Evolutionary conservation across 2,329 filamentous ascomycete genomes (phyloP).

Genomic region (Pseudogymnoascus sp.): DNA sequence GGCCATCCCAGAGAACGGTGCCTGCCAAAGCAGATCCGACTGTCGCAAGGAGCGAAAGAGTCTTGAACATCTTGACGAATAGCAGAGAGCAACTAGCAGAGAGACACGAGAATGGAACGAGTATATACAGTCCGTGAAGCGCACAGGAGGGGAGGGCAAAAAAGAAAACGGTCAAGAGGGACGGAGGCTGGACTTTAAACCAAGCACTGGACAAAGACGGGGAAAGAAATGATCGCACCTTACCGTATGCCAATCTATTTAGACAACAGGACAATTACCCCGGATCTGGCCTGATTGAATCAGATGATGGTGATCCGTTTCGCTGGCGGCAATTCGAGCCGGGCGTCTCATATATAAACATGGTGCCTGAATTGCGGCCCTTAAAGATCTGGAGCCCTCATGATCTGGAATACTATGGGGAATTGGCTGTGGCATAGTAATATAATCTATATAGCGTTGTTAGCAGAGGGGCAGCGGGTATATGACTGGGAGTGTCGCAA

Average conservation of each 20-base stretch:
- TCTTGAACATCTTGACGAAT: not conserved
- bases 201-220: not conserved
- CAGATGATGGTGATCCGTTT: conserved; percentile 1
- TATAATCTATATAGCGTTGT: not conserved
- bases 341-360: conserved; percentile 2
- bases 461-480: not conserved
- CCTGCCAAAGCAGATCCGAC: conserved; percentile 30
- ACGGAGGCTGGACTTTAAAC: not conserved
- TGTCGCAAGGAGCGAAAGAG: conserved; percentile 14
- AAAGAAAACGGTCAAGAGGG: not conserved
- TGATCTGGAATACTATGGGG: not conserved
- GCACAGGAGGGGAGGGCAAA: not conserved
- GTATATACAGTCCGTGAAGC: not conserved
- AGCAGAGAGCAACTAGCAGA: not conserved
- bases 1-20: conserved; percentile 55
- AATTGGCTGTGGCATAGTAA: not conserved
- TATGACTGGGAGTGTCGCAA: not conserved
- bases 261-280: not conserved
- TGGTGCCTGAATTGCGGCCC: not conserved
- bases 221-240: not conserved
- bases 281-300: not conserved
- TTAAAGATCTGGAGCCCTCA: not conserved
- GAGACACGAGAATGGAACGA: not conserved
- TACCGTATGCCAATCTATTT: conserved; percentile 2
- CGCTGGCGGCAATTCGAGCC: not conserved